Base-by-base conservation (phyloP, 345 rosid species). In the Gossypium ekmanianum region DNA sequence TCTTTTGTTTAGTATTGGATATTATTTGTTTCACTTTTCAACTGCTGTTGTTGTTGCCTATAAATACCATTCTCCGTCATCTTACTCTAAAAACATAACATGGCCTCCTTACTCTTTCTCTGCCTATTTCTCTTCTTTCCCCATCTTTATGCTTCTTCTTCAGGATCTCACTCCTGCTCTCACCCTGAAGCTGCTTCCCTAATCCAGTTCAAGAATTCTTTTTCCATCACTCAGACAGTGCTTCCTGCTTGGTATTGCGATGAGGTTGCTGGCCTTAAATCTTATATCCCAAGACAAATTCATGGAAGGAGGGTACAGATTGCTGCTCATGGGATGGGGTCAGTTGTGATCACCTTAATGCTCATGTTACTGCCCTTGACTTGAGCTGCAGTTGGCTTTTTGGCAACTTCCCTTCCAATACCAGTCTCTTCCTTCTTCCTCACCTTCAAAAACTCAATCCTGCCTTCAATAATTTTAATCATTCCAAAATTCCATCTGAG, bases 311-410 rank as follows among this genome's bases (percentile, higher is more conserved):
- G 7, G 80, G 68, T 9, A 52, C 45, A 1, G 75, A 81, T 59
- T 81, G 83, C 61, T 81, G 84, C 67, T 75, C 16, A 12, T 77
- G 83, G 80, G 80, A 81, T 68, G 81, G 85, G 0, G 74, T 81
- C 13, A 75, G 56, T 0, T 83, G 79, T 7, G 81, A 83, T 22
- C 2, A 0, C 0, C 10, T 55, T 18, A 72, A 51, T 0, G 79
- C 76, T 6, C 41, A 75, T 11, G 79, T 77, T 9, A 56, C 68
- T 27, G 57, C 79, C 34, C 83, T 77, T 7, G 81, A 80, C 72
- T 75, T 80, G 24, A 22, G 39, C 8, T 61, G 64, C 51, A 77
- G 81, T 13, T 10, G 70, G 69, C 54, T 83, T 24, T 0, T 0
- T 2, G 81, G 79, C 9, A 18, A 1, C 3, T 1, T 83, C 10